Base-by-base conservation (phyloP, 2,329 filamentous ascomycete genomes). In the Penicillium aurantiogriseum region DNA sequence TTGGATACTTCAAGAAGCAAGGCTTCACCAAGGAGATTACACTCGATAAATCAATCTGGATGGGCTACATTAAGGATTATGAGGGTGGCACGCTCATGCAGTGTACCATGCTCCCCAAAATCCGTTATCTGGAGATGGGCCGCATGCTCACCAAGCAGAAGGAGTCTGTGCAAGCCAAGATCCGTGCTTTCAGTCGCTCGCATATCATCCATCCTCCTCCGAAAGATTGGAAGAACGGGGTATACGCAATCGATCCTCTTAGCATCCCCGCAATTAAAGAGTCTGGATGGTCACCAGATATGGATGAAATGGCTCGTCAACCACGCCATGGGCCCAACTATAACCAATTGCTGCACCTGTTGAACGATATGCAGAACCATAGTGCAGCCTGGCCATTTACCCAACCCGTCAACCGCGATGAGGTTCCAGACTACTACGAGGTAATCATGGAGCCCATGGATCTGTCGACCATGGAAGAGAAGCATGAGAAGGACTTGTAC, bases 11-110 rank as follows among this genome's bases (percentile, higher is more conserved):
- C 77, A 96, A 97, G 76, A 99, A 99, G 74, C 94, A 99, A 73
- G 94, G 94, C 0, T 99, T 99, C 71, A 97, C 94, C 2, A 99
- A 99, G 74, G 93, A 99, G 68, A 97, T 99, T 63, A 96, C 92
- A 0, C 85, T 99, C 0, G 90, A 94, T 58, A 89, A 88, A 68
- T 87, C 88, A 2, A 88, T 91, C 4, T 99, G 94, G 94, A 97
- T 97, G 94, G 94, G 94, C 3, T 99, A 97, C 69, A 99, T 99
- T 80, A 99, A 99, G 73, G 94, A 99, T 73, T 99, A 99, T 74
- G 94, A 99, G 76, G 94, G 94, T 57, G 94, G 94, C 57, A 99
- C 94, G 0, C 96, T 99, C 60, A 99, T 99, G 94, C 94, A 99
- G 78, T 99, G 94, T 71, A 91, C 89, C 51, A 97, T 99, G 94